Evolutionary conservation across 2,329 filamentous ascomycete species (phyloP).

Genomic region (Arthrinium puccinioides): DNA sequence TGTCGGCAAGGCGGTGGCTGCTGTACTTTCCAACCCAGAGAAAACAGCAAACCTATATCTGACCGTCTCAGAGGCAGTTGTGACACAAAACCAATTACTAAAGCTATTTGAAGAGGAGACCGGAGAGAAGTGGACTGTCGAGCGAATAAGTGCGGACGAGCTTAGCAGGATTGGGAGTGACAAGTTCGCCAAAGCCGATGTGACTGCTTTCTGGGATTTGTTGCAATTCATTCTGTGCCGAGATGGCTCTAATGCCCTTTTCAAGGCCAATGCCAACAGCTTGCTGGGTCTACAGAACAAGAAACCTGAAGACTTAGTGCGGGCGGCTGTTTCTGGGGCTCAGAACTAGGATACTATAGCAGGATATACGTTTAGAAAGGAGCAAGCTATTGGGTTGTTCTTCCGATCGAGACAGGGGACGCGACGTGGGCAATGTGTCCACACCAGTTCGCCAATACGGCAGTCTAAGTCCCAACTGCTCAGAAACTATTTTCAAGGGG

Average conservation of each 20-base stretch:
- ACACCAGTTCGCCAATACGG: too few relatives aligned
- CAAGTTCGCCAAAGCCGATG: slow-evolving; percentile 33
- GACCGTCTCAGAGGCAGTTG: slow-evolving; percentile 48
- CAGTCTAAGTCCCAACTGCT: too few relatives aligned
- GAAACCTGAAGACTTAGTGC: too few relatives aligned
- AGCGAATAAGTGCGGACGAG: slow-evolving; percentile 24
- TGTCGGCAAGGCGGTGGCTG: slow-evolving; percentile 44
- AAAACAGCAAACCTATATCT: slow-evolving; percentile 52
- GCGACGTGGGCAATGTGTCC: too few relatives aligned
- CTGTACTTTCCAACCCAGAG: slow-evolving; percentile 38
- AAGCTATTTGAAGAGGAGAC: slow-evolving; percentile 43
- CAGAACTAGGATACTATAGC: too few relatives aligned
- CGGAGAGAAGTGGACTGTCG: slow-evolving; percentile 42
- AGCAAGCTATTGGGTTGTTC: too few relatives aligned
- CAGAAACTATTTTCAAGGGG: too few relatives aligned
- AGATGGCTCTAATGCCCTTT: slow-evolving; percentile 17
- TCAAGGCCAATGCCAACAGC: slow-evolving; percentile 12
- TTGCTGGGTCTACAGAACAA: slow-evolving; percentile 18
- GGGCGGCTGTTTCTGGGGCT: too few relatives aligned
- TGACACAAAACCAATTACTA: slow-evolving; percentile 51
- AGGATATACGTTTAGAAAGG: too few relatives aligned
- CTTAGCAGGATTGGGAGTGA: slow-evolving; percentile 29
- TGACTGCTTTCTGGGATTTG: slow-evolving; percentile 19
- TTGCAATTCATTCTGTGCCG: slow-evolving; percentile 13
- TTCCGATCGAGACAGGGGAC: too few relatives aligned